Percentiles rank a stretch among this genome's conserved stretches.
These are phyloP conservation scores for Acer negundo DNA, from an alignment of 345 rosid species.

Conservation along the genomic window DNA sequence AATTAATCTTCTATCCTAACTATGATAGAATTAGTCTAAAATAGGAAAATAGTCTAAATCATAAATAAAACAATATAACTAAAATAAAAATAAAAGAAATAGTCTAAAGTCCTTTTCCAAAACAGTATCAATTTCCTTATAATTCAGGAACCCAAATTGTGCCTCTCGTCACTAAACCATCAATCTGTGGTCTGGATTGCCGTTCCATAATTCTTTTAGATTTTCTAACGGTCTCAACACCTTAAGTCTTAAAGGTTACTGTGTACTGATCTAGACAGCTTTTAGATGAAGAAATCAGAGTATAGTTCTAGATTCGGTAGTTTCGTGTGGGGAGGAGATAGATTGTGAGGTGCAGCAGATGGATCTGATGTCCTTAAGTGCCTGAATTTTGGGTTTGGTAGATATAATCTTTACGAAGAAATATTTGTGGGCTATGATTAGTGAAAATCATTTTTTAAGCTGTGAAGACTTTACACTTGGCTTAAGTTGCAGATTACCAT, in stretches of 20 bases:
- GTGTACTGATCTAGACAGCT: background rate
- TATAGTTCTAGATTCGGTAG: background rate
- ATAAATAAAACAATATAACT: too few species aligned
- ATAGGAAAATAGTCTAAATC: too few species aligned
- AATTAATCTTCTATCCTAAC: too few species aligned
- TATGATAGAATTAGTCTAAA: too few species aligned
- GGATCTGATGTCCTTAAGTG: background rate
- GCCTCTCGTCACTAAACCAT: too few species aligned
- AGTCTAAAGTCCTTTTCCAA: too few species aligned
- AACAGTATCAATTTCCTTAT: too few species aligned
- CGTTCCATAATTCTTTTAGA: too few species aligned
- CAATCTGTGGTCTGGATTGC: too few species aligned
- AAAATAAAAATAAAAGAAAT: too few species aligned
- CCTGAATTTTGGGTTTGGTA: background rate
- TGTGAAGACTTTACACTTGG: background rate
- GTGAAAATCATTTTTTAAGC: background rate
- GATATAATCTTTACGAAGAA: background rate
- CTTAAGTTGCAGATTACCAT: background rate
- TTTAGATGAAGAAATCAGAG: background rate
- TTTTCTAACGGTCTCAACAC: too few species aligned
- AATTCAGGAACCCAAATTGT: too few species aligned
- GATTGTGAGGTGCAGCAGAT: background rate
- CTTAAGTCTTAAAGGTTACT: background rate
- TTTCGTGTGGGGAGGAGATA: background rate
- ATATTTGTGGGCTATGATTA: background rate